Evolutionary conservation across 1,139 yeast species (phyloP).

Genomic region (Fermentozyma sake): DNA sequence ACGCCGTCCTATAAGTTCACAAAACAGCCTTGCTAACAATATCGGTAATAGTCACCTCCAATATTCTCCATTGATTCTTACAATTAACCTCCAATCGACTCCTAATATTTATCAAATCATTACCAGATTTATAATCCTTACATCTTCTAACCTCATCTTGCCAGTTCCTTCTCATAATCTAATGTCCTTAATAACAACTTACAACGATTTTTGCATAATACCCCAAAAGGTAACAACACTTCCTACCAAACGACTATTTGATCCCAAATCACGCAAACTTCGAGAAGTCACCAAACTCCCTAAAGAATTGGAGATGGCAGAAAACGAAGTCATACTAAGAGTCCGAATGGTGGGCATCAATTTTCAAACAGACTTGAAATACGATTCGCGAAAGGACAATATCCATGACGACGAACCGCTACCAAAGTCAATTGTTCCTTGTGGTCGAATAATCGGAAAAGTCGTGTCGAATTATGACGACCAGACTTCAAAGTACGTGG

Average conservation of each 20-base stretch:
- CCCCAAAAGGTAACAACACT: conserved; percentile 8
- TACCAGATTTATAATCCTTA: too few species aligned
- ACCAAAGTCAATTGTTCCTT: conserved; percentile 24
- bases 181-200: too few species aligned
- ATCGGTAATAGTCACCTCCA: too few species aligned
- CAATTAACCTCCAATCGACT: too few species aligned
- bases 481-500: conserved; percentile 21
- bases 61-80: too few species aligned
- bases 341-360: conserved; percentile 31
- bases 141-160: too few species aligned
- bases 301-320: conserved; percentile 17
- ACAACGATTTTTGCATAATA: too few species aligned
- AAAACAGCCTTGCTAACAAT: too few species aligned
- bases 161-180: too few species aligned
- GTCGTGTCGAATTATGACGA: too few species aligned
- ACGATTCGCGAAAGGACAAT: conserved; percentile 1
- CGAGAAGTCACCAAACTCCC: conserved; percentile 29
- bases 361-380: conserved; percentile 20
- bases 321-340: conserved; percentile 23
- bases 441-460: conserved; percentile 28
- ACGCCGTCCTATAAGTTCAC: too few species aligned
- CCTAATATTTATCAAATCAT: too few species aligned
- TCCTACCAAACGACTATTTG: conserved; percentile 29
- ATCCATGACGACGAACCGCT: conserved; percentile 1
- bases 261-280: conserved; percentile 15